Base-by-base conservation (phyloP, 108 stramenopile species). In the Discostella stelligeroides region DNA sequence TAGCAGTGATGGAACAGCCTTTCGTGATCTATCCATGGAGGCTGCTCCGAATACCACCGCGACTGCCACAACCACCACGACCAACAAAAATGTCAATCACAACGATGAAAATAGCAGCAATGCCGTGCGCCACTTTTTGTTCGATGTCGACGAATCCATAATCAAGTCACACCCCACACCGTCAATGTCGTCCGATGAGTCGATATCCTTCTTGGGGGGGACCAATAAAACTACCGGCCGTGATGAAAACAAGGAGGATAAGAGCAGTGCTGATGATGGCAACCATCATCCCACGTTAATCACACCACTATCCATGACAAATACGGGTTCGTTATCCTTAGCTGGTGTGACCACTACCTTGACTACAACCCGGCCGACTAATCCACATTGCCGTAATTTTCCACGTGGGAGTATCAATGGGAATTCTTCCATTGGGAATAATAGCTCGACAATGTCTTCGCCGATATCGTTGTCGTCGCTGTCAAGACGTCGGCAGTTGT, bases 131-230 rank as follows among this genome's bases (percentile, higher is more conserved):
- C 43, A 45, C 12, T 45, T 45, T 63, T 53, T 54, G 6, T 72
- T 72, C 17, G 70, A 72, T 27, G 49, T 61, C 0, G 61, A 72
- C 62, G 37, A 62, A 23, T 63, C 61, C 1, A 63, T 72, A 1
- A 72, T 72, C 34, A 34, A 3, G 13, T 72, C 70, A 10, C 70
- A 72, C 54, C 62, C 70, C 0, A 51, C 70, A 0, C 59, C 60
- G 39, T 56, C 40, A 0, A 70, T 58, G 60, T 58, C 69, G 9
- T 60, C 60, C 38, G 34, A 60, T 70, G 49, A 59, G 45, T 14
- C 59, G 59, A 30, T 45, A 60, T 47, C 41, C 47, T 34, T 42
- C 69, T 13, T 45, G 43, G 43, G 43, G 43, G 43, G n/a, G 43
- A 17, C 12, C 43, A 45, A 13, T 9, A 4, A n/a, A 17, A 2